Percentiles rank a stretch among this genome's conserved stretches.
Conservation (phyloP, 2,329 filamentous ascomycete species). For the Hortaea werneckii region DNA sequence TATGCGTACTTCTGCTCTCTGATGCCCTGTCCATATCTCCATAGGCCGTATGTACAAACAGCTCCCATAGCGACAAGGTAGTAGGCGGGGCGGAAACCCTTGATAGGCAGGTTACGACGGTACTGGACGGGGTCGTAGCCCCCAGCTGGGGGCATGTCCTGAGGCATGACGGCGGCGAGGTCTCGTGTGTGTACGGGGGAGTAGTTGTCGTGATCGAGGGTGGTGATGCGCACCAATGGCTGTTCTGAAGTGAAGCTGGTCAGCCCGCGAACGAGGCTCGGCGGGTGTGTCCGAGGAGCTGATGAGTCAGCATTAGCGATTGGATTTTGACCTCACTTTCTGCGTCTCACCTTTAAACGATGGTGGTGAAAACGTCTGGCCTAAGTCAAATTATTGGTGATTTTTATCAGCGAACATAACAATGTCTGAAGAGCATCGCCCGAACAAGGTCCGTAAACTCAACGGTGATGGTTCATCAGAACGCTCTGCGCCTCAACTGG, state of each 20-base stretch:
- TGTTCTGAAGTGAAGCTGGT: not conserved
- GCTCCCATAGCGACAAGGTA: constrained; percentile 67
- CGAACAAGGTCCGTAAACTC: too few species aligned
- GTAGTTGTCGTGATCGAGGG: not conserved
- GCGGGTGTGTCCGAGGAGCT: too few species aligned
- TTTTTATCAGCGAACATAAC: too few species aligned
- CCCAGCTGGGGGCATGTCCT: constrained; percentile 92
- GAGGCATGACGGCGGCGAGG: constrained; percentile 56
- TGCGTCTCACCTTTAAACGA: too few species aligned
- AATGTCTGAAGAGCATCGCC: too few species aligned
- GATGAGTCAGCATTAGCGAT: too few species aligned
- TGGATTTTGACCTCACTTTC: too few species aligned
- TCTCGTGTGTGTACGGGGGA: not conserved
- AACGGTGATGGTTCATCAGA: too few species aligned
- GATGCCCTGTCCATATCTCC: constrained; percentile 69
- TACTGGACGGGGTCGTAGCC: constrained; percentile 97
- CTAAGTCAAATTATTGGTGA: too few species aligned
- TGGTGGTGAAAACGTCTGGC: too few species aligned
- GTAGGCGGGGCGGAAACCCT: constrained; percentile 74
- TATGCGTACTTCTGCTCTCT: constrained; percentile 72
- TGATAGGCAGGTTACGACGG: constrained; percentile 89
- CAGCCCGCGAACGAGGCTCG: too few species aligned
- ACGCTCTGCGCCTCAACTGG: too few species aligned
- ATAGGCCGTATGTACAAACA: constrained; percentile 86
- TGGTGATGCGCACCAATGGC: not conserved